These are phyloP conservation scores for Penicillium canariense DNA, from an alignment of 495 filamentous ascomycete species.

Conservation along the genomic window DNA sequence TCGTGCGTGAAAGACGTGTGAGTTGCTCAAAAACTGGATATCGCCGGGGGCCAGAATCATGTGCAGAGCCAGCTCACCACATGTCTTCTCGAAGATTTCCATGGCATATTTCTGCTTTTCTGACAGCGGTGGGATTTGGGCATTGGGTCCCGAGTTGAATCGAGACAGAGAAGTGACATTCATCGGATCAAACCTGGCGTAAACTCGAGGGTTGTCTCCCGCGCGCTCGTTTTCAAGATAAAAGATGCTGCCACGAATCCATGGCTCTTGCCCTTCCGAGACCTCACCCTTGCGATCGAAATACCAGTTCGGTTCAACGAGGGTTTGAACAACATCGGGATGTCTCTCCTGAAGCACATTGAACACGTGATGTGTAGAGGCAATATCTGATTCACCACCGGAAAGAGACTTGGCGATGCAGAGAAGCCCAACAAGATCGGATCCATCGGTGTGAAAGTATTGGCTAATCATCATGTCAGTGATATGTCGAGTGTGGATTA, in stretches of 20 bases:
- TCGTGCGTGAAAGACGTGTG: conserved; percentile 62
- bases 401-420: conserved; percentile 72
- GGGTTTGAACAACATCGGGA: conserved; percentile 68
- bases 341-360: conserved; percentile 68
- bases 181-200: conserved; percentile 61
- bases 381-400: conserved; percentile 80
- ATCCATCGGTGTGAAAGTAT: conserved; percentile 78
- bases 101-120: conserved; percentile 58
- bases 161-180: conserved; percentile 61
- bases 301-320: conserved; percentile 76
- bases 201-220: conserved; percentile 37
- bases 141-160: conserved; percentile 52
- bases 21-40: conserved; percentile 67
- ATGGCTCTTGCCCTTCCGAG: conserved; percentile 65
- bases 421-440: conserved; percentile 75
- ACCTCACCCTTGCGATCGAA: conserved; percentile 86
- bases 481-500: no score
- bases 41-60: conserved; percentile 73
- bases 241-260: conserved; percentile 66
- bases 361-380: conserved; percentile 71
- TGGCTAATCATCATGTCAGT: conserved; percentile 38
- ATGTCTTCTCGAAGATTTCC: conserved; percentile 60
- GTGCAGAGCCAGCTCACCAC: conserved; percentile 60
- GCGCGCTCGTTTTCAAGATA: conserved; percentile 59
- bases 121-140: conserved; percentile 59